Percentiles rank a stretch among this genome's conserved stretches.
These are phyloP conservation scores for Penicillium lagena DNA, from an alignment of 495 filamentous ascomycete species.

Conservation along the genomic window DNA sequence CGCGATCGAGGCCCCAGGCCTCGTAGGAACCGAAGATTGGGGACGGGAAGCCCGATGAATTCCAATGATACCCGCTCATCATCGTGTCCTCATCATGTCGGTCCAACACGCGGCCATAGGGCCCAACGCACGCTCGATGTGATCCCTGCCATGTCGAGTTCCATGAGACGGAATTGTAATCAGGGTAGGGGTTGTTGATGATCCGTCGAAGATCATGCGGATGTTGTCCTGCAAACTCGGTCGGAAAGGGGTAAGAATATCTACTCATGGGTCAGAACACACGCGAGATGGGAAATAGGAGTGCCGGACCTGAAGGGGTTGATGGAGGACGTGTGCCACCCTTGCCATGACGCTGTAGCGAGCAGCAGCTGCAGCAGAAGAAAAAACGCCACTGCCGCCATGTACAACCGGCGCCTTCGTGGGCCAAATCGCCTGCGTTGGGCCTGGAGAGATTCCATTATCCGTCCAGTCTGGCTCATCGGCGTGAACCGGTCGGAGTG, in stretches of 20 bases:
- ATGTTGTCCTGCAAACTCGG: neutral
- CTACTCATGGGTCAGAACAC: neutral
- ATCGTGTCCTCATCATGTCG: constrained; percentile 26
- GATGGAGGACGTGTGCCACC: too few relatives aligned
- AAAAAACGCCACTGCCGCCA: neutral
- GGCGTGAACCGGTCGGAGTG: too few relatives aligned
- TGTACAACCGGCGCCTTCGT: neutral
- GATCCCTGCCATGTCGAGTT: constrained; percentile 28
- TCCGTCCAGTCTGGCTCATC: too few relatives aligned
- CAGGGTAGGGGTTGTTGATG: constrained; percentile 41
- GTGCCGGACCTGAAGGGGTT: too few relatives aligned
- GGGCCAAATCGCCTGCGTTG: neutral
- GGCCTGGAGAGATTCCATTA: neutral
- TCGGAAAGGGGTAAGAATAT: neutral
- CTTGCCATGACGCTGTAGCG: neutral
- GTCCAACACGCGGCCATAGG: constrained; percentile 30
- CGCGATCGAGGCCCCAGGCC: constrained; percentile 28
- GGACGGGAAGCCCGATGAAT: constrained; percentile 22
- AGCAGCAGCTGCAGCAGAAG: neutral
- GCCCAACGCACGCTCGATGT: constrained; percentile 33
- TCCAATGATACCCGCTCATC: constrained; percentile 6
- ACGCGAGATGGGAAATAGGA: neutral
- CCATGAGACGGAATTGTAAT: constrained; percentile 37
- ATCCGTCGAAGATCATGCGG: neutral
- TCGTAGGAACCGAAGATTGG: constrained; percentile 37